Conservation (phyloP, 768 basidiomycete species). For the Leucocoprinus sp. region DNA sequence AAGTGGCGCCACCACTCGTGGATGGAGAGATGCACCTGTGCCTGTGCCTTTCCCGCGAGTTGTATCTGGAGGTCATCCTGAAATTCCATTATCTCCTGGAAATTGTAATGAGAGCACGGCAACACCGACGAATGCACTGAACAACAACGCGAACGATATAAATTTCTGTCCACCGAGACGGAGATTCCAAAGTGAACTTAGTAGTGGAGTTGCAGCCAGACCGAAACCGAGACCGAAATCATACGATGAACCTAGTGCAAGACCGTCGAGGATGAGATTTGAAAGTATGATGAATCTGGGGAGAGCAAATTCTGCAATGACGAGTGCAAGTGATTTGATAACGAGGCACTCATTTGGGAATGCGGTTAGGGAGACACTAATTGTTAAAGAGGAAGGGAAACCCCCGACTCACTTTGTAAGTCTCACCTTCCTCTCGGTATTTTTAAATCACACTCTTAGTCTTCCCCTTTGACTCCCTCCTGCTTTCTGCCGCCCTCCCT, state of each 20-base stretch:
- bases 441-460: not conserved
- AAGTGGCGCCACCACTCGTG: too few relatives aligned
- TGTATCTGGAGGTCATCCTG: constrained; percentile 40
- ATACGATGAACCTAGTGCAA: constrained; percentile 56
- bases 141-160: constrained; percentile 27
- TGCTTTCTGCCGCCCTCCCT: too few relatives aligned
- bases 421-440: constrained; percentile 14
- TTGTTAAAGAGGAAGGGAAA: constrained; percentile 78
- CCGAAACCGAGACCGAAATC: constrained; percentile 55
- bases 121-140: constrained; percentile 32
- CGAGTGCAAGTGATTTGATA: constrained; percentile 60
- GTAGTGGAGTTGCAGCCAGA: constrained; percentile 39
- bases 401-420: constrained; percentile 76
- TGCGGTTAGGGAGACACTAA: constrained; percentile 56
- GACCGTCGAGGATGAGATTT: constrained; percentile 51
- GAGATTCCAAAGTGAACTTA: constrained; percentile 70
- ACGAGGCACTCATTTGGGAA: constrained; percentile 53
- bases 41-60: constrained; percentile 62
- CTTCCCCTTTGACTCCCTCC: constrained; percentile 5
- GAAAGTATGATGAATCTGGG: constrained; percentile 68
- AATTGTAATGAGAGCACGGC: constrained; percentile 3
- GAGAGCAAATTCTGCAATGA: constrained; percentile 34
- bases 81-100: constrained; percentile 13
- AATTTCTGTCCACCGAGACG: constrained; percentile 40
- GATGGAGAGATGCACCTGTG: constrained; percentile 8